Conservation (phyloP, 2,329 filamentous ascomycete genomes). For the Arthrobotrys megalospora region DNA sequence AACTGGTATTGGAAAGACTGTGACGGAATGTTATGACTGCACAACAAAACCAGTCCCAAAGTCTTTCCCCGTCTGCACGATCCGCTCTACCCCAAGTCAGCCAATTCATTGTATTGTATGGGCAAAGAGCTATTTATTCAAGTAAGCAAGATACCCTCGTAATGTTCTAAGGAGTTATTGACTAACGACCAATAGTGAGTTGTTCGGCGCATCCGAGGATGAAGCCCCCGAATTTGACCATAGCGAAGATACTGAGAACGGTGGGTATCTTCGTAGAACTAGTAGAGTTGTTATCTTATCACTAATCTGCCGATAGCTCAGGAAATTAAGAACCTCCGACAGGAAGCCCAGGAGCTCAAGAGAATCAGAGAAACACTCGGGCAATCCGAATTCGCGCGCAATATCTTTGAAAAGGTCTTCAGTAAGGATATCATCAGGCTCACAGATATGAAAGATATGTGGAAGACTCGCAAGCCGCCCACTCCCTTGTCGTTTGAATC, state of each 20-base stretch:
- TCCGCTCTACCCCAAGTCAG: constrained; percentile 94
- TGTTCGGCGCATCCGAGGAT: constrained; percentile 93
- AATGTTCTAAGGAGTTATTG: not conserved
- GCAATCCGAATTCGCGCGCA: constrained; percentile 80
- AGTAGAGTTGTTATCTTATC: not conserved
- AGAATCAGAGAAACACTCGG: constrained; percentile 86
- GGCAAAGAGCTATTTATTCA: constrained; percentile 96
- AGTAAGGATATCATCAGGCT: constrained; percentile 85
- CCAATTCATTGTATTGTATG: constrained; percentile 99
- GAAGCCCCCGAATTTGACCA: constrained; percentile 84
- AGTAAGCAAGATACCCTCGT: constrained; percentile 68
- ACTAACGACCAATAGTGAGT: constrained; percentile 73
- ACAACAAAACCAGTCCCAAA: constrained; percentile 90
- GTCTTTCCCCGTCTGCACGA: constrained; percentile 95
- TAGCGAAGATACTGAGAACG: constrained; percentile 84
- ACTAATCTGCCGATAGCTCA: constrained; percentile 69
- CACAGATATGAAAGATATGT: constrained; percentile 93
- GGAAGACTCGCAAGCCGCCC: constrained; percentile 85
- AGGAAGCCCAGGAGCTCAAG: constrained; percentile 86
- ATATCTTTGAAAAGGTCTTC: constrained; percentile 95
- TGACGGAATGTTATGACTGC: constrained; percentile 97
- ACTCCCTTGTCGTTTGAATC: constrained; percentile 38
- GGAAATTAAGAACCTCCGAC: constrained; percentile 88
- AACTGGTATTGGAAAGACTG: constrained; percentile 69
- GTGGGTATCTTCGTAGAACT: constrained; percentile 66